These are phyloP conservation scores for Ananas comosus DNA, from an alignment of 176 grass and related monocot genomes.

Conservation along the genomic window DNA sequence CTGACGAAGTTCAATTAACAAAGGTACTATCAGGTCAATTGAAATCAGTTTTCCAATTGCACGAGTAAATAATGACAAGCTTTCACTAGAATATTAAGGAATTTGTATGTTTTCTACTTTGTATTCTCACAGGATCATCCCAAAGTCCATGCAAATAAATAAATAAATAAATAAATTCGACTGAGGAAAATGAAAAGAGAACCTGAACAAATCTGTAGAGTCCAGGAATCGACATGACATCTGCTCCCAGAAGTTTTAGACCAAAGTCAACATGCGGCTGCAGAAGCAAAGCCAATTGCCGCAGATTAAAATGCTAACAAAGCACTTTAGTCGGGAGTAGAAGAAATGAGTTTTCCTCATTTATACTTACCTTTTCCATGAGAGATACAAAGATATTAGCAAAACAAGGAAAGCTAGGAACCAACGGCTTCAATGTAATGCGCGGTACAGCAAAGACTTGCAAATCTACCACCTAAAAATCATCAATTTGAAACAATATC, in stretches of 20 bases:
- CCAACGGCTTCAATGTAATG: slow-evolving; percentile 72
- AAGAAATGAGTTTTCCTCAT: not conserved
- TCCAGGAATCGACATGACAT: slow-evolving; percentile 75
- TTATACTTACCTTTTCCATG: slow-evolving; percentile 65
- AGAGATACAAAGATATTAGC: slow-evolving; percentile 71
- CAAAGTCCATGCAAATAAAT: too few relatives aligned
- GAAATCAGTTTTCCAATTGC: too few relatives aligned
- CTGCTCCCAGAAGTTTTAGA: slow-evolving; percentile 67
- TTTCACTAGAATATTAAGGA: too few relatives aligned
- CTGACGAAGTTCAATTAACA: too few relatives aligned
- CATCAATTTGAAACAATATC: not conserved
- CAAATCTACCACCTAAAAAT: slow-evolving; percentile 59
- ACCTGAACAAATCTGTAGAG: slow-evolving; percentile 90
- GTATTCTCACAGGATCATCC: too few relatives aligned
- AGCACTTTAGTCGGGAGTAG: slow-evolving; percentile 1
- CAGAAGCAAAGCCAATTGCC: slow-evolving; percentile 10
- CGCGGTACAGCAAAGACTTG: slow-evolving; percentile 79
- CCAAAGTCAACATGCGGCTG: slow-evolving; percentile 91
- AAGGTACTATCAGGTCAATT: too few relatives aligned
- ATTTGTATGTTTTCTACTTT: too few relatives aligned
- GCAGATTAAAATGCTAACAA: slow-evolving; percentile 13
- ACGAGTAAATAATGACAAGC: too few relatives aligned
- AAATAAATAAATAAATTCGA: too few relatives aligned
- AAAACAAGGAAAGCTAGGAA: slow-evolving; percentile 81
- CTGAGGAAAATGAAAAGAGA: not conserved